These are phyloP conservation scores for Tulasnella sp. DNA, from an alignment of 768 basidiomycete genomes.

Conservation along the genomic window DNA sequence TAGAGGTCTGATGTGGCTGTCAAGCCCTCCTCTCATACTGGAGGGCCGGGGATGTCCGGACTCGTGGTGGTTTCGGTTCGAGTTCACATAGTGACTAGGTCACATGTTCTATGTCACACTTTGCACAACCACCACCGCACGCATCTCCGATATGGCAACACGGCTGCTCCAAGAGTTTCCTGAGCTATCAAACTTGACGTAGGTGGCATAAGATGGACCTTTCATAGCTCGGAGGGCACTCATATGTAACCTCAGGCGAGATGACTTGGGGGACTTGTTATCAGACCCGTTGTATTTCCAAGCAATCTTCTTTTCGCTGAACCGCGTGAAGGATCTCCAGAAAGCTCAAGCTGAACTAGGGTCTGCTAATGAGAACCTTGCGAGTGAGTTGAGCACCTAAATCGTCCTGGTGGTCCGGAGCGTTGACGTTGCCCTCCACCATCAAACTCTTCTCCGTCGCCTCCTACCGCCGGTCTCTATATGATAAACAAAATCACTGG, in stretches of 20 bases:
- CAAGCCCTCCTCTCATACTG: too few species aligned
- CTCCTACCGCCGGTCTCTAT: too few species aligned
- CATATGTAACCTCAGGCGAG: slow-evolving; percentile 41
- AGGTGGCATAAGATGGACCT: slow-evolving; percentile 23
- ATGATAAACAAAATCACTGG: too few species aligned
- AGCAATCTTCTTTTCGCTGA: slow-evolving; percentile 70
- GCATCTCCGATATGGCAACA: too few species aligned
- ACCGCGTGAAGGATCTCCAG: slow-evolving; percentile 60
- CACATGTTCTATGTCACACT: too few species aligned
- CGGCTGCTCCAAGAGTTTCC: slow-evolving; percentile 45
- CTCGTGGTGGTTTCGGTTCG: too few species aligned
- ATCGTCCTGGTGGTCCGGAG: neutral
- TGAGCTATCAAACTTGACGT: slow-evolving; percentile 63
- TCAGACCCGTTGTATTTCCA: slow-evolving; percentile 75
- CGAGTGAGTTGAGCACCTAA: slow-evolving; percentile 42
- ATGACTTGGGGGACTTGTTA: slow-evolving; percentile 83
- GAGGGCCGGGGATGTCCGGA: too few species aligned
- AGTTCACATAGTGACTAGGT: too few species aligned
- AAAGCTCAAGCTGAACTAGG: slow-evolving; percentile 67
- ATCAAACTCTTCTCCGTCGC: neutral
- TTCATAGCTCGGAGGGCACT: neutral
- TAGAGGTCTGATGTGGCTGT: too few species aligned
- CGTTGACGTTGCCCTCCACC: neutral
- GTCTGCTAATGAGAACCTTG: slow-evolving; percentile 73
- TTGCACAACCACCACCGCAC: too few species aligned